Conservation (phyloP, 1,284 basidiomycete species). For the Mrakiaceae sp. region DNA sequence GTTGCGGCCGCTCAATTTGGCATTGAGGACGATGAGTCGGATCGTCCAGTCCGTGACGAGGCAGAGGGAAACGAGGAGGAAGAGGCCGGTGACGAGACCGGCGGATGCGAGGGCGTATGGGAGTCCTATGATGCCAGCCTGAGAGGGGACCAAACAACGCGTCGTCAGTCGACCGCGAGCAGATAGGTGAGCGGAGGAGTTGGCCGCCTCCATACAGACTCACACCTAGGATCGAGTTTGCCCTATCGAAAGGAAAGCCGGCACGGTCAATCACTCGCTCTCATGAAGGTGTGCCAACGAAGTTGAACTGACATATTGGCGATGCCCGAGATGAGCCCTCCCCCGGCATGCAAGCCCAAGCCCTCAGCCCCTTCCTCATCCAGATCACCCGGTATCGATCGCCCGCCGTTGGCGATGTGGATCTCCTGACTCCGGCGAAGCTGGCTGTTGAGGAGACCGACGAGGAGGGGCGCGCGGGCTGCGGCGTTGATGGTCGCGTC, state of each 20-base stretch:
- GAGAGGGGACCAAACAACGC: neutral
- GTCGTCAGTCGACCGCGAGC: neutral
- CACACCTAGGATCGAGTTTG: conserved; percentile 92
- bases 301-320: conserved; percentile 55
- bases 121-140: conserved; percentile 73
- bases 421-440: conserved; percentile 27
- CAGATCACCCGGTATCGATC: conserved; percentile 56
- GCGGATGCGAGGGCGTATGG: conserved; percentile 89
- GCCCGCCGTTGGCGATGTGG: conserved; percentile 35
- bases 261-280: neutral
- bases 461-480: conserved; percentile 47
- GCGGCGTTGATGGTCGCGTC: conserved; percentile 42
- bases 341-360: conserved; percentile 38
- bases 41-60: conserved; percentile 96
- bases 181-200: neutral
- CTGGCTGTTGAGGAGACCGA: conserved; percentile 53
- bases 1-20: conserved; percentile 81
- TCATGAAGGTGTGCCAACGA: neutral
- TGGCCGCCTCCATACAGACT: conserved; percentile 40
- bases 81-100: conserved; percentile 76
- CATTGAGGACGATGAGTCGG: conserved; percentile 85
- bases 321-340: conserved; percentile 68
- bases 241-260: conserved; percentile 36
- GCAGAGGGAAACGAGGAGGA: conserved; percentile 69
- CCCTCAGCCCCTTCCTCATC: conserved; percentile 42